Base-by-base conservation (phyloP, 805 yeast species). In the Pichia ethanolica region DNA sequence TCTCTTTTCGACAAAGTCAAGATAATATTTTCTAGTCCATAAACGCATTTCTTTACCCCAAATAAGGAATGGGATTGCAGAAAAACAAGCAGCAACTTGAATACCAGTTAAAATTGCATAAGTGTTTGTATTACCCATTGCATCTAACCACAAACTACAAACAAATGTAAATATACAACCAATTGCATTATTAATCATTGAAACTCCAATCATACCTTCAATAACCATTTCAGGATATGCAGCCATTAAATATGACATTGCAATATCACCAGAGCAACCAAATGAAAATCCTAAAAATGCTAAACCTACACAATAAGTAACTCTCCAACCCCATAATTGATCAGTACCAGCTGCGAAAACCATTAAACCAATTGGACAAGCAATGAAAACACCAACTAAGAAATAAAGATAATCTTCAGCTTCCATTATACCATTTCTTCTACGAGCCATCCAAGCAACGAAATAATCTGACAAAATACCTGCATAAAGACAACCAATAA, bases 191-290 rank as follows among this genome's bases (percentile, higher is more conserved):
- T 82, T 82, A 58, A 82, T 81, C 48, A 81, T 73, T 8, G 80
- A 64, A 28, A 83, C 85, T 49, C 86, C 85, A 28, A 81, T 81
- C 86, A 82, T 81, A 56, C 84, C 82, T 64, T 82, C 86, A 55
- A 82, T 68, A 48, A 82, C 79, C 75, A 82, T 76, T 42, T 80
- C 86, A 1, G 87, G 86, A 53, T 82, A 82, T 6, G 81, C 70
- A 54, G 80, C 84, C 85, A 82, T 81, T 53, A 80, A 67, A 51
- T 82, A 82, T 1, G 80, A 72, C 79, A 82, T 75, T 36, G 85
- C 81, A 46, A 81, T 78, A 61, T 83, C 89, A 60, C 87, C 87
- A 12, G 83, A 76, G 46, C 83, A 77, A 59, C 86, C 87, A 69
- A 81, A 82, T 1, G 86, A 82, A 52, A 81, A 78, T 0, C 87